Conservation (phyloP, 495 filamentous ascomycete genomes). For the Annulohypoxylon maeteangense region DNA sequence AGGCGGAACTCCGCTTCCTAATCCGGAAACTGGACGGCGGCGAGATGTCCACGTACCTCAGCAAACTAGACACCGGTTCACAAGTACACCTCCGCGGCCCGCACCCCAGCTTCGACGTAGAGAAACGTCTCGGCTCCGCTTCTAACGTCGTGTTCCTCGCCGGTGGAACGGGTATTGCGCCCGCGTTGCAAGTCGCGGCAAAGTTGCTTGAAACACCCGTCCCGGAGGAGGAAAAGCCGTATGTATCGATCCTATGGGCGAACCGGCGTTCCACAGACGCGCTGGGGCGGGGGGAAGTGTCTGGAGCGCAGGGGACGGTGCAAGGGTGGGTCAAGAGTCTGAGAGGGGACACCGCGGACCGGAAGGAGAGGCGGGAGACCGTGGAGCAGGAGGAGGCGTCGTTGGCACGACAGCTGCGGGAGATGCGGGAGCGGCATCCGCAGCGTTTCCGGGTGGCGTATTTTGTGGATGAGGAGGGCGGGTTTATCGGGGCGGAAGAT, state of each 20-base stretch:
- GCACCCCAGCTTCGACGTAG: constrained; percentile 73
- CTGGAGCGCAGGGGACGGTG: not conserved
- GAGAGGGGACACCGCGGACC: not conserved
- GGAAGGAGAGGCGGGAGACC: not conserved
- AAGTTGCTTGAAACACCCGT: constrained; percentile 59
- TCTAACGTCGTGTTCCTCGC: constrained; percentile 79
- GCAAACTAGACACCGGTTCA: constrained; percentile 67
- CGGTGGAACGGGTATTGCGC: constrained; percentile 93
- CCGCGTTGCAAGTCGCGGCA: constrained; percentile 82
- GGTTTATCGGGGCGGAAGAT: constrained; percentile 65
- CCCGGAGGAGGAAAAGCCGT: constrained; percentile 43
- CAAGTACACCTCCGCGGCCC: constrained; percentile 82
- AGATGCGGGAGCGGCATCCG: constrained; percentile 64
- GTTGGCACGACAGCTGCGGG: constrained; percentile 71
- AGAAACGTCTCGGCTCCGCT: constrained; percentile 52
- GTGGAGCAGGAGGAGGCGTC: constrained; percentile 29
- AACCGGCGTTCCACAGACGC: constrained; percentile 54
- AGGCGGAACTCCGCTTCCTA: constrained; percentile 55
- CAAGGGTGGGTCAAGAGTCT: constrained; percentile 17
- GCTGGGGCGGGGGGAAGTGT: constrained; percentile 20
- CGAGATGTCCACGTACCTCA: constrained; percentile 73
- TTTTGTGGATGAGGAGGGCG: constrained; percentile 80
- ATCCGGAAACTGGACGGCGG: constrained; percentile 60
- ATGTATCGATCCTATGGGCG: constrained; percentile 54
- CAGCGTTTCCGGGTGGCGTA: constrained; percentile 71